phyloP scores from a whole-genome alignment of 225 moss, liverwort and hornwort genomes.

The Straminergon stramineum region DNA sequence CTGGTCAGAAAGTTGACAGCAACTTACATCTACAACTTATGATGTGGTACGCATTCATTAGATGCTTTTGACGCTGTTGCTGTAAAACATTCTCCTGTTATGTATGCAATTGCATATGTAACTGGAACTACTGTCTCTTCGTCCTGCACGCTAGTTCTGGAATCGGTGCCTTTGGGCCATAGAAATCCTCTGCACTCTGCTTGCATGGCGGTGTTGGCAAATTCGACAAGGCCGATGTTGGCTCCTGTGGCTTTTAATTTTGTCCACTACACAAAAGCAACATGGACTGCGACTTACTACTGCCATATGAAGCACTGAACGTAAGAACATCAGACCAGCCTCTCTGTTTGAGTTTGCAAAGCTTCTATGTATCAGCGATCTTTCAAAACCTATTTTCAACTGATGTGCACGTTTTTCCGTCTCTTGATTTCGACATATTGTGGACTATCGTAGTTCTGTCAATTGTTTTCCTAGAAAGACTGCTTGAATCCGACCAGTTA shows the following conservation, averaged over 20 bases:
- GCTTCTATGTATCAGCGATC: not conserved
- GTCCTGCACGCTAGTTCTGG: not conserved
- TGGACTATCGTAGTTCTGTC: not conserved
- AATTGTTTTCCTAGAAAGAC: not conserved
- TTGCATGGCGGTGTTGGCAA: not conserved
- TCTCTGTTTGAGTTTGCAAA: not conserved
- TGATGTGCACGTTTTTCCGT: not conserved
- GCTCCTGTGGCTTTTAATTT: not conserved
- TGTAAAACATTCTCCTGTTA: conserved; percentile 12
- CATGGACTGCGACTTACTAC: not conserved
- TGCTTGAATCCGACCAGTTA: not conserved
- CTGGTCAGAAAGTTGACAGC: conserved; percentile 20
- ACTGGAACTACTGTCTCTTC: not conserved
- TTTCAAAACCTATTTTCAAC: not conserved
- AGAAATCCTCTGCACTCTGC: not conserved
- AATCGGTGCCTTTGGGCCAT: not conserved
- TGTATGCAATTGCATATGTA: conserved; percentile 5
- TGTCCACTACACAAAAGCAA: not conserved
- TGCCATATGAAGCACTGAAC: not conserved
- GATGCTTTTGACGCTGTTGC: conserved; percentile 27
- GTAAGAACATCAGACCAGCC: not conserved
- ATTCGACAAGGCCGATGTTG: not conserved
- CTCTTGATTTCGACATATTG: not conserved
- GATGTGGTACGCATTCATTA: conserved; percentile 20
- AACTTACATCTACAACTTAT: conserved; percentile 22